phyloP scores from a whole-genome alignment of 176 grass and related monocot species.

The Musa acuminata region DNA sequence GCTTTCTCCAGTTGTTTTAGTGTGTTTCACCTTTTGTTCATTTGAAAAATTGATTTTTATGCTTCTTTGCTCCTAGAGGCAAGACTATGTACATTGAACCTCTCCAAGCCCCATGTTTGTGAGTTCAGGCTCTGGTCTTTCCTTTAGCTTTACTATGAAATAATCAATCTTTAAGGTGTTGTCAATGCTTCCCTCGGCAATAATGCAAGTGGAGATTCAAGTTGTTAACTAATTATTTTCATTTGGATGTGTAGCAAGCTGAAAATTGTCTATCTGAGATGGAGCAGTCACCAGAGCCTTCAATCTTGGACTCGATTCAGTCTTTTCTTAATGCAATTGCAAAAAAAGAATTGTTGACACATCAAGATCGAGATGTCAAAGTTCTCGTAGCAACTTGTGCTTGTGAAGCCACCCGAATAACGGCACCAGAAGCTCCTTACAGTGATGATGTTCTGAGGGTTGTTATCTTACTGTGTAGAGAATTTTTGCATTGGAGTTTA shows the following conservation, averaged over 20 bases:
- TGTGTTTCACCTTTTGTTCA: too few relatives aligned
- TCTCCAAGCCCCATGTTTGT: too few relatives aligned
- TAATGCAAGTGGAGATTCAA: constrained; percentile 10
- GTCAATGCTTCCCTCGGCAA: neutral
- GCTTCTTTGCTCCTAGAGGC: too few relatives aligned
- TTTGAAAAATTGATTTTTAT: too few relatives aligned
- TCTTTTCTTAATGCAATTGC: constrained; percentile 65
- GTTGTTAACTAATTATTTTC: constrained; percentile 13
- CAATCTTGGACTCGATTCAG: constrained; percentile 66
- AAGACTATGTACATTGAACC: too few relatives aligned
- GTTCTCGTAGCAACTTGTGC: constrained; percentile 85
- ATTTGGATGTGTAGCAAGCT: constrained; percentile 46
- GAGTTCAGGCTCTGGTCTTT: too few relatives aligned
- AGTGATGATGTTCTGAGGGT: constrained; percentile 90
- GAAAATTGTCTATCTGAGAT: constrained; percentile 60
- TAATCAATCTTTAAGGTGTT: too few relatives aligned
- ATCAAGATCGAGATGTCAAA: constrained; percentile 78
- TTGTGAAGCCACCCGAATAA: constrained; percentile 98
- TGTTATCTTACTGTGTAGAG: constrained; percentile 6
- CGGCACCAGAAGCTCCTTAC: constrained; percentile 95
- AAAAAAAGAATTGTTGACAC: constrained; percentile 79
- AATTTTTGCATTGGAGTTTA: neutral
- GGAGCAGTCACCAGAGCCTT: constrained; percentile 69
- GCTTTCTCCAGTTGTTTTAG: too few relatives aligned
- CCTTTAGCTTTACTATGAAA: too few relatives aligned